Conservation (phyloP, 2,329 filamentous ascomycete species). For the Incumbomyces delicatus region DNA sequence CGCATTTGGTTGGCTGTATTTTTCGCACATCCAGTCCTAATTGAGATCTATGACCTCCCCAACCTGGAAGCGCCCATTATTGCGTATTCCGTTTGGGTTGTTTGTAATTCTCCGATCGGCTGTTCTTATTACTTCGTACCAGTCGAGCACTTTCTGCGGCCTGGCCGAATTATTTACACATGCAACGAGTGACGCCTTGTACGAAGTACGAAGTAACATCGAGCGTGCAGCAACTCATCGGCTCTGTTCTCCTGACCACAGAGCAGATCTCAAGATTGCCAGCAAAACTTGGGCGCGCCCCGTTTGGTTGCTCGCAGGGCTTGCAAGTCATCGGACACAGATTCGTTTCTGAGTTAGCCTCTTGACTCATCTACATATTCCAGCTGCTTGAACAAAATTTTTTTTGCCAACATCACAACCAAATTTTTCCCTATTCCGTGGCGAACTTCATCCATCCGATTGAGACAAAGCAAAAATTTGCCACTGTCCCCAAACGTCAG, state of each 20-base stretch:
- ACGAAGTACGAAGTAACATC: too few species aligned
- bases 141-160: too few species aligned
- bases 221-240: not conserved
- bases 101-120: too few species aligned
- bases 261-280: slow-evolving; percentile 11
- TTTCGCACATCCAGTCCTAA: too few species aligned
- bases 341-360: not conserved
- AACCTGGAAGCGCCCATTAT: too few species aligned
- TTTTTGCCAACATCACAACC: not conserved
- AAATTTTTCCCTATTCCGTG: not conserved
- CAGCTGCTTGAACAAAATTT: not conserved
- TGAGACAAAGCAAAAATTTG: not conserved
- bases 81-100: too few species aligned
- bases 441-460: not conserved
- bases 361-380: too few species aligned
- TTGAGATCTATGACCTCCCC: too few species aligned
- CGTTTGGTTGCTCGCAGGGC: not conserved
- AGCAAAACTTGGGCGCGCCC: slow-evolving; percentile 1
- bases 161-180: too few species aligned
- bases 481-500: not conserved
- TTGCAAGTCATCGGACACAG: not conserved
- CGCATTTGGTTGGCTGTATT: too few species aligned
- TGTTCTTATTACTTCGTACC: too few species aligned
- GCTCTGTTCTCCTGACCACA: slow-evolving; percentile 8
- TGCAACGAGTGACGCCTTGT: not conserved